Evolutionary conservation across 768 basidiomycete species (phyloP), one percentile per base, ranked within the genome.

Genomic region (Cystofilobasidium macerans): DNA sequence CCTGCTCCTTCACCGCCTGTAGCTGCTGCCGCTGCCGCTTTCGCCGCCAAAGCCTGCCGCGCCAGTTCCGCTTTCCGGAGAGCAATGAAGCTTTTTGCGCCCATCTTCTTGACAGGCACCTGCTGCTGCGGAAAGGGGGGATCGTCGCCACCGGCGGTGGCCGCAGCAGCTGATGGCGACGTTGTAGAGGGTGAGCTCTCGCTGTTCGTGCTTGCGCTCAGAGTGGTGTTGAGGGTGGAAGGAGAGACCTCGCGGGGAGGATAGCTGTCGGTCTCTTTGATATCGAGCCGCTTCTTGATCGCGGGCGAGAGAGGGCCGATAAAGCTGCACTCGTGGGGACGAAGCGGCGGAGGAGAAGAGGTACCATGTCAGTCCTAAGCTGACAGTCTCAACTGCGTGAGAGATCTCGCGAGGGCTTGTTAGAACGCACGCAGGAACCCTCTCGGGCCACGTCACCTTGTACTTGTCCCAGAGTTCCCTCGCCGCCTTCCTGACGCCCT

Each of bases 381-480:
- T 11, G n/a, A 33, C 24, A 7, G 16, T 22, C 30, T 1, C 12
- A 32, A 43, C 7, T 11, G 11, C 32, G 2, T 5, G 35, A 18
- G 14, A n/a, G 36, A 26, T 14, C 42, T n/a, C n/a, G n/a, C n/a
- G n/a, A n/a, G n/a, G n/a, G n/a, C n/a, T n/a, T n/a, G n/a, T n/a
- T n/a, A n/a, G n/a, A n/a, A 74, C 80, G 14, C 71, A 89, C 89
- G 77, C 81, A 28, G 84, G 82, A 3, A 90, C 80, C 54, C 88
- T 79, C 28, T 75, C 74, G 4, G 89, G 88, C 53, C 89, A 78
- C 35, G 90, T 74, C 3, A 83, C 76, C 69, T 83, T 84, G 75
- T 90, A 91, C 0, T 84, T 85, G 64, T 84, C 86, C 71, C 87
- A 92, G 5, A 90, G 77, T 69, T 84, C 81, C 72, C 83, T 82